These are phyloP conservation scores for Rhizopogon vinicolor DNA, from an alignment of 768 basidiomycete genomes.

Conservation along the genomic window DNA sequence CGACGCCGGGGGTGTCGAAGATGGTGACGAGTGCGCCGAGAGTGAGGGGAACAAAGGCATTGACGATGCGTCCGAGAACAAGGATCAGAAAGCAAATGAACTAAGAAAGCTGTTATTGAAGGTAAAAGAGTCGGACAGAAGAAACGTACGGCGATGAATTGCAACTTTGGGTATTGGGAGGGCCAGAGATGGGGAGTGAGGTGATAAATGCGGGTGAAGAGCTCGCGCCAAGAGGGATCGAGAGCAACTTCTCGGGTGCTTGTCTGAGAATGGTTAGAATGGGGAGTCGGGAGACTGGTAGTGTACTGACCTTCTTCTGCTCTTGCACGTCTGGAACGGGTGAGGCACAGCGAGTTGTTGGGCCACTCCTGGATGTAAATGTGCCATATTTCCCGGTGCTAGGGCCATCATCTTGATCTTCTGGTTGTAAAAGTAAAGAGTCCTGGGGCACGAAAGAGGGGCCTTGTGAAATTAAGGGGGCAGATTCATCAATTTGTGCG, in stretches of 20 bases:
- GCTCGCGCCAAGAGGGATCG: conserved; percentile 70
- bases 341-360: conserved; percentile 47
- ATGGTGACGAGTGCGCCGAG: conserved; percentile 43
- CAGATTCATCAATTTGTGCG: conserved; percentile 14
- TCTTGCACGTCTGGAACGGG: conserved; percentile 30
- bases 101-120: conserved; percentile 27
- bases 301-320: neutral
- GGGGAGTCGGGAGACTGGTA: too few relatives aligned
- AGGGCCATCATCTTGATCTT: conserved; percentile 28
- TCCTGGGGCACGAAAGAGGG: conserved; percentile 17
- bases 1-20: conserved; percentile 12
- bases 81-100: conserved; percentile 66
- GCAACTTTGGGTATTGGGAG: conserved; percentile 55
- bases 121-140: conserved; percentile 30
- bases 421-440: conserved; percentile 53
- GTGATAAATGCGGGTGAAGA: conserved; percentile 58
- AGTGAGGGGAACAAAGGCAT: conserved; percentile 63
- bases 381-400: conserved; percentile 70
- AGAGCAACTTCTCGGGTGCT: conserved; percentile 47
- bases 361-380: conserved; percentile 19
- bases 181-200: conserved; percentile 87
- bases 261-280: neutral
- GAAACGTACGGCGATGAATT: conserved; percentile 46
- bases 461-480: conserved; percentile 22
- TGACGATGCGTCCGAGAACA: conserved; percentile 71